Evolutionary conservation across 768 basidiomycete genomes (phyloP).

Genomic region (Gyrodon lividus): DNA sequence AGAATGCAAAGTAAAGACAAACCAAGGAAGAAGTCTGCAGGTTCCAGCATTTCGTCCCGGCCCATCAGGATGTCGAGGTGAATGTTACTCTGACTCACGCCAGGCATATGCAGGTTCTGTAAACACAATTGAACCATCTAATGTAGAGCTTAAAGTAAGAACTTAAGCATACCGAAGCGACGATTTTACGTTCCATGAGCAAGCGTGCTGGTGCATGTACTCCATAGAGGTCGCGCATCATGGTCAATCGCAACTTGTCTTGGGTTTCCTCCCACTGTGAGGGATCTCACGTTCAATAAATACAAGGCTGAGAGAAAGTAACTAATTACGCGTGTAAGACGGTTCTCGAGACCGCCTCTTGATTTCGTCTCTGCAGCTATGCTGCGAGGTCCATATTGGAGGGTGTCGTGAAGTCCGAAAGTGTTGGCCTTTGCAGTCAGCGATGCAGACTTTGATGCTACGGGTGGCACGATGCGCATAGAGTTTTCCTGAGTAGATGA

Average conservation of each 20-base stretch:
- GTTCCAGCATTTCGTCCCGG: conserved; percentile 79
- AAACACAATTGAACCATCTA: conserved; percentile 3
- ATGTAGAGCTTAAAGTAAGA: background rate
- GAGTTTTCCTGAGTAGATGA: conserved; percentile 41
- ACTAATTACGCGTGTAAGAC: conserved; percentile 72
- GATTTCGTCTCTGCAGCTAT: conserved; percentile 74
- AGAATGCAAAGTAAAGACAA: conserved; percentile 22
- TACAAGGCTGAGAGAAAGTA: background rate
- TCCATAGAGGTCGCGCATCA: conserved; percentile 83
- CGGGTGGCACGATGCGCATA: conserved; percentile 61
- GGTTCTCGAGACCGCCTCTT: conserved; percentile 57
- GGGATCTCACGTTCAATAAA: conserved; percentile 1
- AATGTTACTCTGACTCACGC: conserved; percentile 67
- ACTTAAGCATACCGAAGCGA: conserved; percentile 52
- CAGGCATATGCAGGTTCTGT: conserved; percentile 68
- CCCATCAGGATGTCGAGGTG: conserved; percentile 94
- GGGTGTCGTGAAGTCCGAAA: conserved; percentile 84
- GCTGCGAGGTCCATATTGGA: conserved; percentile 80
- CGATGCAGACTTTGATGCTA: conserved; percentile 57
- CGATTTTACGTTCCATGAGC: conserved; percentile 93
- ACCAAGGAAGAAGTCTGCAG: conserved; percentile 81
- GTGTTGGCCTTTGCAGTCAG: conserved; percentile 66
- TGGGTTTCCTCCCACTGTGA: conserved; percentile 94
- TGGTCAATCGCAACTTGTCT: conserved; percentile 78
- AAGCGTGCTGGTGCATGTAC: conserved; percentile 85